Percentiles rank a stretch among this genome's conserved stretches.
These are phyloP conservation scores for Globisporangium solare DNA, from an alignment of 352 stramenopile species.

Conservation along the genomic window DNA sequence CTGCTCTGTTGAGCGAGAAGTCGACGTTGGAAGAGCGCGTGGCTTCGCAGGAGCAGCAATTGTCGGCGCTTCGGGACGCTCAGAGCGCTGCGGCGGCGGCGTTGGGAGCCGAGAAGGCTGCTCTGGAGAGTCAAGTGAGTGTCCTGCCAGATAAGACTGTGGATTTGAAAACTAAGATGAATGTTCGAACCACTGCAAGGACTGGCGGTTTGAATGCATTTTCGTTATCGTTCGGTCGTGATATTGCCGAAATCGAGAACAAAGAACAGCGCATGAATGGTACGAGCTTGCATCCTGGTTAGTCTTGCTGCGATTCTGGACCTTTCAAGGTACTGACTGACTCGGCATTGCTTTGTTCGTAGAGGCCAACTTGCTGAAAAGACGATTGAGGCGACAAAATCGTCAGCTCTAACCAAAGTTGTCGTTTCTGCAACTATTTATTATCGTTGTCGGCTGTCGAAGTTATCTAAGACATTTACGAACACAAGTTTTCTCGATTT, in stretches of 20 bases:
- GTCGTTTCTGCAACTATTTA: neutral
- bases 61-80: constrained; percentile 7
- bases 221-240: constrained; percentile 19
- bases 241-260: constrained; percentile 26
- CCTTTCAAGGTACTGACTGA: too few relatives aligned
- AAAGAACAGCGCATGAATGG: constrained; percentile 32
- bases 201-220: constrained; percentile 8
- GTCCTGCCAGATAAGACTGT: constrained; percentile 1
- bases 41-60: constrained; percentile 8
- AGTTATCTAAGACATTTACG: too few relatives aligned
- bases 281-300: constrained; percentile 6
- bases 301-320: neutral
- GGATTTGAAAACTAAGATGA: neutral
- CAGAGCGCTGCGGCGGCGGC: constrained; percentile 13
- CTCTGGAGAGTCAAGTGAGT: constrained; percentile 18
- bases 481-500: too few relatives aligned
- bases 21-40: constrained; percentile 9
- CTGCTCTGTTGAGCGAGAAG: constrained; percentile 2
- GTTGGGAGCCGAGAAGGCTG: constrained; percentile 19
- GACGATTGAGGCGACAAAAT: constrained; percentile 25
- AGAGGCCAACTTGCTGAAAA: constrained; percentile 37
- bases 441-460: too few relatives aligned
- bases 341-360: neutral
- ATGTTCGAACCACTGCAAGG: neutral
- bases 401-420: neutral